phyloP scores from a whole-genome alignment of 2,329 filamentous ascomycete species.

The Aspergillus ochraceus region DNA sequence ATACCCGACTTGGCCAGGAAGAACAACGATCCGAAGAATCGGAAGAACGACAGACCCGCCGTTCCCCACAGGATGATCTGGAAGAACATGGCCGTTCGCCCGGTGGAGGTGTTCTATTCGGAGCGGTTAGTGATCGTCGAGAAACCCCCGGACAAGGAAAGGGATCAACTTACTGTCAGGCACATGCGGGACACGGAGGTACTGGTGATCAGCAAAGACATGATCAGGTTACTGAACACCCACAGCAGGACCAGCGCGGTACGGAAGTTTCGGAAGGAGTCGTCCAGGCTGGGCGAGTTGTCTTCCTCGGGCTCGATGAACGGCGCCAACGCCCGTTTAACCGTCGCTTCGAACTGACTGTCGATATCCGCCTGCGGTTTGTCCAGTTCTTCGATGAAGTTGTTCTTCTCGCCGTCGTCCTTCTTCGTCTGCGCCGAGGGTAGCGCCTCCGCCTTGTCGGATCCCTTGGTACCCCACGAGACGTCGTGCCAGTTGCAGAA shows the following conservation, averaged over 20 bases:
- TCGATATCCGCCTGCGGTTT: slow-evolving; percentile 98
- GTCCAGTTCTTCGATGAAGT: slow-evolving; percentile 91
- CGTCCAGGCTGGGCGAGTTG: slow-evolving; percentile 75
- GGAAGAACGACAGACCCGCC: slow-evolving; percentile 76
- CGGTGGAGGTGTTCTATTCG: slow-evolving; percentile 63
- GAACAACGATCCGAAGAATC: slow-evolving; percentile 89
- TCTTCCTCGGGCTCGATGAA: slow-evolving; percentile 75
- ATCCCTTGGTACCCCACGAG: slow-evolving; percentile 99
- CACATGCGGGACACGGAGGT: slow-evolving; percentile 81
- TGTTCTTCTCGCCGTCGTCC: slow-evolving; percentile 73
- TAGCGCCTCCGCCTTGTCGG: slow-evolving; percentile 89
- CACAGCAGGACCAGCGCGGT: slow-evolving; percentile 91
- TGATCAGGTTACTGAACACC: slow-evolving; percentile 92
- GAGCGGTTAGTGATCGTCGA: not conserved
- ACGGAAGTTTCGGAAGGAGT: slow-evolving; percentile 99
- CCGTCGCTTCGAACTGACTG: slow-evolving; percentile 92
- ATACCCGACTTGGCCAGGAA: slow-evolving; percentile 94
- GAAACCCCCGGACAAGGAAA: not conserved
- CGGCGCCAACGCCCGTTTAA: slow-evolving; percentile 86
- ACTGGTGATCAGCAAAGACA: slow-evolving; percentile 73
- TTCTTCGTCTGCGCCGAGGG: slow-evolving; percentile 88
- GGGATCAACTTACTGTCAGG: slow-evolving; percentile 68
- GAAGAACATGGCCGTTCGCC: slow-evolving; percentile 85
- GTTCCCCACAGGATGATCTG: slow-evolving; percentile 86
- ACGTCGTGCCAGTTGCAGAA: slow-evolving; percentile 99